Percentiles rank a stretch among this genome's conserved stretches.
Conservation (phyloP, 257 asterid species). For the Cordia subcordata region DNA sequence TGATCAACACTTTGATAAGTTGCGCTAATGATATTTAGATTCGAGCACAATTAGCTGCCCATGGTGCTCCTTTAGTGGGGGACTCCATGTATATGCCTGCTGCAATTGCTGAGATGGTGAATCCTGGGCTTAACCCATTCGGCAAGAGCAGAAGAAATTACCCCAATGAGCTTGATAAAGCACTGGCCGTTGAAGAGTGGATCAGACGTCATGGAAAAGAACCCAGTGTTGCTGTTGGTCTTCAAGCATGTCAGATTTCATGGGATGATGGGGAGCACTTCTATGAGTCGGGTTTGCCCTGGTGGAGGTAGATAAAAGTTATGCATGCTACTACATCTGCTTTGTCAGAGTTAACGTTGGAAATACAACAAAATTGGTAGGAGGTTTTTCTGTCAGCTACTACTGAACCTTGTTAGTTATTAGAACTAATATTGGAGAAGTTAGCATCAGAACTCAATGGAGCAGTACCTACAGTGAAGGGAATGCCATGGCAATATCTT, state of each 20-base stretch:
- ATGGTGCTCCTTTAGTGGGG: slow-evolving; percentile 82
- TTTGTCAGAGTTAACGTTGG: slow-evolving; percentile 1
- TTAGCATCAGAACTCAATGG: too few species aligned
- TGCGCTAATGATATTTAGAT: slow-evolving; percentile 38
- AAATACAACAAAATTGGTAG: slow-evolving; percentile 7
- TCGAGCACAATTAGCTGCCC: slow-evolving; percentile 78
- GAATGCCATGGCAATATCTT: too few species aligned
- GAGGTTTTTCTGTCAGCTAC: not conserved
- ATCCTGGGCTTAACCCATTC: slow-evolving; percentile 62
- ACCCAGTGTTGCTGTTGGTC: slow-evolving; percentile 73
- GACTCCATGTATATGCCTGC: slow-evolving; percentile 93
- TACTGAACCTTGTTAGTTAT: too few species aligned
- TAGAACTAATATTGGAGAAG: too few species aligned
- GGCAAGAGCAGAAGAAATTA: slow-evolving; percentile 42
- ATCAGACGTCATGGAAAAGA: slow-evolving; percentile 75
- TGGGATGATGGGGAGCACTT: slow-evolving; percentile 76
- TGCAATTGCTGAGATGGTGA: slow-evolving; percentile 52
- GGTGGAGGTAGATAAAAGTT: slow-evolving; percentile 60
- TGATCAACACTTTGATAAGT: slow-evolving; percentile 6
- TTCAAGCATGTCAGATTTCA: slow-evolving; percentile 77
- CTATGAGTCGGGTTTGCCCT: slow-evolving; percentile 78
- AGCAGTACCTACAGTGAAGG: too few species aligned
- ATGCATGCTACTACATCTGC: not conserved
- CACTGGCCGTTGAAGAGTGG: slow-evolving; percentile 65
- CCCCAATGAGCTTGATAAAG: slow-evolving; percentile 36